Base-by-base conservation (phyloP, 495 filamentous ascomycete genomes). In the Podospora tetraspora region DNA sequence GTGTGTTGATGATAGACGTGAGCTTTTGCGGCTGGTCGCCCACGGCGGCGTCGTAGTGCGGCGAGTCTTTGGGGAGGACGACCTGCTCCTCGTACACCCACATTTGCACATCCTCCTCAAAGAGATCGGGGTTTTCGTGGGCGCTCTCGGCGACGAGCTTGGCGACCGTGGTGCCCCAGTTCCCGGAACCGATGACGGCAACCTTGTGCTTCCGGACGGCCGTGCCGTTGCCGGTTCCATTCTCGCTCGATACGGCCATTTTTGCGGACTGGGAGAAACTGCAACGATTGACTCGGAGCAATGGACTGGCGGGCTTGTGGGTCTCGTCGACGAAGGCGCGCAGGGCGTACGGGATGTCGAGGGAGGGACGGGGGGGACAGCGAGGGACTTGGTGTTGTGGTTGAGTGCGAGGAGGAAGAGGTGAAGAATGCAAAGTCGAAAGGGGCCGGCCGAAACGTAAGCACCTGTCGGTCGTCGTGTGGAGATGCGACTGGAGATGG, bases 81-180 rank as follows among this genome's bases (percentile, higher is more conserved):
- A 94, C 88, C 61, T 93, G 88, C 80, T 97, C 93, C 80, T 97
- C 92, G 70, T 87, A 95, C 74, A 97, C 94, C 92, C 92, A 98
- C 94, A 99, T 98, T 79, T 94, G 91, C 56, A 99, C 93, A 64
- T 93, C 86, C 72, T 88, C 80, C 70, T 97, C 89, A 76, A 98
- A 99, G 59, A 96, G 70, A 30, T 91, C 86, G 0, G 88, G 82
- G 78, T 97, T 85, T 70, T 83, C 87, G 66, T 83, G 83, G 24
- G 92, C 89, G 80, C 96, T 98, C 80, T 99, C 93, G 67, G 95
- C 93, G 62, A 97, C 85, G 68, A 99, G 94, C 81, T 99, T 99
- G 72, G 94, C 89, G 76, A 99, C 97, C 57, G 95, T 93, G 57
- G 92, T 94, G 71, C 96, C 96, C 94, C 96, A 99, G 79, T 99